Evolutionary conservation across 2,329 filamentous ascomycete species (phyloP).

Genomic region (Aspergillus japonicus): DNA sequence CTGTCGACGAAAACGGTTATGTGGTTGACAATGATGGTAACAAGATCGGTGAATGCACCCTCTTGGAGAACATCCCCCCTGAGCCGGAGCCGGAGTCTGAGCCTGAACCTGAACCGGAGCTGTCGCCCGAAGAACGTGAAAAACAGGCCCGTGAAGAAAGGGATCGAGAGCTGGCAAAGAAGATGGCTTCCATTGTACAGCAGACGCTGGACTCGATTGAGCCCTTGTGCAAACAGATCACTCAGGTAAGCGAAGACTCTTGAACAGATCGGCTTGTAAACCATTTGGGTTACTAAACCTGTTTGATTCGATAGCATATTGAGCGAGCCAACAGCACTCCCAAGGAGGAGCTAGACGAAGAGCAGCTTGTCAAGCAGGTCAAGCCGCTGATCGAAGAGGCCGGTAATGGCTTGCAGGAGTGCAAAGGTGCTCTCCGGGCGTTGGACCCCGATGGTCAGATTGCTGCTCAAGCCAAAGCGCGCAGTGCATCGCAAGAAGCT

Average conservation of each 20-base stretch:
- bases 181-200: slow-evolving; percentile 70
- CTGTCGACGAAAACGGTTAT: slow-evolving; percentile 50
- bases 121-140: slow-evolving; percentile 39
- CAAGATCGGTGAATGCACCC: slow-evolving; percentile 61
- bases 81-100: slow-evolving; percentile 27
- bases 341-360: slow-evolving; percentile 85
- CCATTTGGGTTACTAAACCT: neutral
- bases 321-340: slow-evolving; percentile 76
- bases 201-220: slow-evolving; percentile 80
- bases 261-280: slow-evolving; percentile 11
- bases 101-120: neutral
- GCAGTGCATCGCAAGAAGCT: slow-evolving; percentile 70
- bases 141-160: slow-evolving; percentile 58
- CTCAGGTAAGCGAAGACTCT: slow-evolving; percentile 57
- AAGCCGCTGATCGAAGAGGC: slow-evolving; percentile 87
- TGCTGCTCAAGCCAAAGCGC: slow-evolving; percentile 78
- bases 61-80: slow-evolving; percentile 56
- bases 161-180: slow-evolving; percentile 73
- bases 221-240: slow-evolving; percentile 83
- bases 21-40: slow-evolving; percentile 60
- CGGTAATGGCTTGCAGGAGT: slow-evolving; percentile 77
- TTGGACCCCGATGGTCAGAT: slow-evolving; percentile 88
- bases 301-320: slow-evolving; percentile 57
- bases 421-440: slow-evolving; percentile 80
- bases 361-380: slow-evolving; percentile 80